Conservation (phyloP, 1,139 yeast genomes). For the Wickerhamiella infanticola region DNA sequence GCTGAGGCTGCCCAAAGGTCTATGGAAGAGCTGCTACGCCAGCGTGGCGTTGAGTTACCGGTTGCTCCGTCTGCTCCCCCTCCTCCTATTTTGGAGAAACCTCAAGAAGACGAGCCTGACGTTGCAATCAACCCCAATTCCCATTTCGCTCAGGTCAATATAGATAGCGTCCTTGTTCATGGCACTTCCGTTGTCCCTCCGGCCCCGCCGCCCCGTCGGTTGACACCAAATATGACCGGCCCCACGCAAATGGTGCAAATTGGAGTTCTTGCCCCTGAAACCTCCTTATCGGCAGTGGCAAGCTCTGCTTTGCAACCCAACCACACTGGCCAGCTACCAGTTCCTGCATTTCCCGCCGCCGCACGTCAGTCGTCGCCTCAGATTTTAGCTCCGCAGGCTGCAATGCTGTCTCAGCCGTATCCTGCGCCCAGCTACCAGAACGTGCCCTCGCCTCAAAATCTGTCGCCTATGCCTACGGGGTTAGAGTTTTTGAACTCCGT, state of each 20-base stretch:
- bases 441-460: not conserved
- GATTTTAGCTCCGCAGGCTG: not conserved
- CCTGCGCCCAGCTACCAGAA: not conserved
- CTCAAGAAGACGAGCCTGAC: constrained; percentile 22
- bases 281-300: not conserved
- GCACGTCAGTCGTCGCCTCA: not conserved
- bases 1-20: constrained; percentile 28
- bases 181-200: constrained; percentile 24
- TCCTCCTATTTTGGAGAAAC: constrained; percentile 1
- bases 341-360: not conserved
- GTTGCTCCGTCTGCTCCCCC: constrained; percentile 5
- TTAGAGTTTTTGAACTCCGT: constrained; percentile 11
- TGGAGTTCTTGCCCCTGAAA: constrained; percentile 2
- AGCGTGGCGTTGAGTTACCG: constrained; percentile 14
- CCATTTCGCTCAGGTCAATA: constrained; percentile 25
- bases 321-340: not conserved
- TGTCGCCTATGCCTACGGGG: constrained; percentile 7
- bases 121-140: constrained; percentile 19
- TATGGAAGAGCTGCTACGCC: constrained; percentile 26
- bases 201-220: constrained; percentile 12
- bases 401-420: not conserved
- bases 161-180: constrained; percentile 26
- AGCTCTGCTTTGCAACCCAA: not conserved
- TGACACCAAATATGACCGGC: constrained; percentile 10
- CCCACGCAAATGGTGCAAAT: constrained; percentile 8